Evolutionary conservation across 1,284 basidiomycete species (phyloP).

Genomic region (Chiua sp.): DNA sequence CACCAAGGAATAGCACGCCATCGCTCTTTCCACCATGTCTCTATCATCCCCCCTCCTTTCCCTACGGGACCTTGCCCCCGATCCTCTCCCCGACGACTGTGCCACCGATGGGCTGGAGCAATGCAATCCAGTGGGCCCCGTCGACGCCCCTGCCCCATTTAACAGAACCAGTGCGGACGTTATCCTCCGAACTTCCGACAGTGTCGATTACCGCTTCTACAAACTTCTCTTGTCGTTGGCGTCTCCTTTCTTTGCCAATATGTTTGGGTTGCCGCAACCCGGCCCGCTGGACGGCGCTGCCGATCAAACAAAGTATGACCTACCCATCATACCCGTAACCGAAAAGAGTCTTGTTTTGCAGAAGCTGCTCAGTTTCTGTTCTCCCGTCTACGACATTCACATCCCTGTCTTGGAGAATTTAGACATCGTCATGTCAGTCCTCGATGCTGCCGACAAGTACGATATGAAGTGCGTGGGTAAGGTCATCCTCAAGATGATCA

Average conservation of each 20-base stretch:
- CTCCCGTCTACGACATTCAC: constrained; percentile 35
- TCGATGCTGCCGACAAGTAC: constrained; percentile 43
- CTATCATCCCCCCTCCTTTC: constrained; percentile 7
- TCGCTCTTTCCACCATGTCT: constrained; percentile 18
- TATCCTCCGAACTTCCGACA: constrained; percentile 44
- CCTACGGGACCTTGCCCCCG: constrained; percentile 5
- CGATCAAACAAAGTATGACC: constrained; percentile 36
- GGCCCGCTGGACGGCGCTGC: constrained; percentile 28
- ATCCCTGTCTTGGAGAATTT: constrained; percentile 35
- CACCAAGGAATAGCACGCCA: background rate
- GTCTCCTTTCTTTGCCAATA: constrained; percentile 46
- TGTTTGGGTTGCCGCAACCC: constrained; percentile 47
- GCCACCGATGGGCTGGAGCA: background rate
- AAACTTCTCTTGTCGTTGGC: constrained; percentile 43
- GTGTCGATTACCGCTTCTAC: constrained; percentile 45
- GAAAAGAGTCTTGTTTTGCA: constrained; percentile 36
- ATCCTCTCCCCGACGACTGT: background rate
- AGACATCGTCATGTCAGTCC: constrained; percentile 39
- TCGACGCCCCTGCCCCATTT: constrained; percentile 37
- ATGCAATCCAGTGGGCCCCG: constrained; percentile 11
- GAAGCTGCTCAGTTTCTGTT: constrained; percentile 37
- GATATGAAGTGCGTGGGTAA: constrained; percentile 42
- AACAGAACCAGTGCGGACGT: constrained; percentile 41
- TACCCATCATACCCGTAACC: constrained; percentile 37
- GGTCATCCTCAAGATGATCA: constrained; percentile 41